These are phyloP conservation scores for Parafenestella ontariensis DNA, from an alignment of 2,329 filamentous ascomycete species.

Conservation along the genomic window DNA sequence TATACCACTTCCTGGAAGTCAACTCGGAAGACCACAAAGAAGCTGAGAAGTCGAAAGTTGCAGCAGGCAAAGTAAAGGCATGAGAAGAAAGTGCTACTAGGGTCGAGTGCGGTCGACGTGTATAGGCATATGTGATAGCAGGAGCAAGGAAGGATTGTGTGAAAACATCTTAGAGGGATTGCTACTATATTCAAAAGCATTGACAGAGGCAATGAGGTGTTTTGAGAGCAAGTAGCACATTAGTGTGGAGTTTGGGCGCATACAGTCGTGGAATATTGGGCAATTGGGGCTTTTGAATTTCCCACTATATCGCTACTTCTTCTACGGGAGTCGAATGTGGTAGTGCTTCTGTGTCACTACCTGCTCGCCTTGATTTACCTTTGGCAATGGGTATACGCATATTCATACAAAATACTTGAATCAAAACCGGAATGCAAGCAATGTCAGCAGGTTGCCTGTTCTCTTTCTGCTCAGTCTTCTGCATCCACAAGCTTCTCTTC, in stretches of 20 bases:
- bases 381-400: constrained; percentile 12
- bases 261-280: neutral
- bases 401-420: constrained; percentile 1
- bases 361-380: neutral
- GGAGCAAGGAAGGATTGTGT: neutral
- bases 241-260: constrained; percentile 17
- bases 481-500: constrained; percentile 52
- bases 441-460: neutral
- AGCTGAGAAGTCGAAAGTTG: constrained; percentile 36
- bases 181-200: neutral
- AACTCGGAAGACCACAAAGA: constrained; percentile 70
- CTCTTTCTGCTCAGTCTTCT: constrained; percentile 23
- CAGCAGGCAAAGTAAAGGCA: constrained; percentile 38
- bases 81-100: constrained; percentile 16
- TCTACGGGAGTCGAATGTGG: neutral
- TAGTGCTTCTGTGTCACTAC: neutral
- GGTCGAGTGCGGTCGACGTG: neutral
- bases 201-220: neutral
- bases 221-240: constrained; percentile 10
- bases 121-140: neutral
- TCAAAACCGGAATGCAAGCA: no score
- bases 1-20: constrained; percentile 96
- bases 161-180: neutral
- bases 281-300: constrained; percentile 6
- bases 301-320: neutral